These are phyloP conservation scores for Dianthus caryophyllus DNA, from an alignment of 148 eudicot genomes.

Conservation along the genomic window DNA sequence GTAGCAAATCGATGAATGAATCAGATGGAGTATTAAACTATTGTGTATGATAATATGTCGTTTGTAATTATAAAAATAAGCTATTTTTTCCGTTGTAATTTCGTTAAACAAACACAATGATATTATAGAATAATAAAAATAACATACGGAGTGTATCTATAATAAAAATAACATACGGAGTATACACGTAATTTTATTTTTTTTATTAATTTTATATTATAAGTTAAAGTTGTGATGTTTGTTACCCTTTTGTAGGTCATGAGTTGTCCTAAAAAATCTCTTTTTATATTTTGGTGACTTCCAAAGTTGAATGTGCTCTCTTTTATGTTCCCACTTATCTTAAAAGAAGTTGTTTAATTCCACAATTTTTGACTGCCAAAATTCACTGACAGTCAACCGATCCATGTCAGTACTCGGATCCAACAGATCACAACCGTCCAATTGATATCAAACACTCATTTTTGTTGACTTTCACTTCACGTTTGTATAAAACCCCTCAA, in stretches of 20 bases:
- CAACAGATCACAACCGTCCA: slow-evolving; percentile 51
- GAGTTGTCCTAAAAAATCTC: slow-evolving; percentile 29
- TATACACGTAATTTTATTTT: too few species aligned
- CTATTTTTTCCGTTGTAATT: too few species aligned
- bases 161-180: too few species aligned
- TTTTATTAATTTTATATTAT: neutral
- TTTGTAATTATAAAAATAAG: too few species aligned
- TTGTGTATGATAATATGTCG: too few species aligned
- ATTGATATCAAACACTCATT: slow-evolving; percentile 48
- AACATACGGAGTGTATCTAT: too few species aligned
- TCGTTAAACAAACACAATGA: too few species aligned
- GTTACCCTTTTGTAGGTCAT: slow-evolving; percentile 34
- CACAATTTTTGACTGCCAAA: slow-evolving; percentile 29
- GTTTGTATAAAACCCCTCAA: too few species aligned
- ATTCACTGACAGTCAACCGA: slow-evolving; percentile 43
- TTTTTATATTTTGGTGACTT: slow-evolving; percentile 30
- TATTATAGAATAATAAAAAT: too few species aligned
- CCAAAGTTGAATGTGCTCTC: slow-evolving; percentile 33
- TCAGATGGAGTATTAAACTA: too few species aligned
- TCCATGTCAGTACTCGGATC: slow-evolving; percentile 45
- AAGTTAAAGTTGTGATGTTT: slow-evolving; percentile 7
- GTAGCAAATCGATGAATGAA: too few species aligned
- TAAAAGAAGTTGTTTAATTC: slow-evolving; percentile 40
- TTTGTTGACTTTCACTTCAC: slow-evolving; percentile 60
- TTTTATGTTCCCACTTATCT: slow-evolving; percentile 38